A percentile compares a stretch with the other conserved stretches of the same genome.
phyloP scores from a whole-genome alignment of 768 basidiomycete genomes.

The Lactarius sanguifluus region DNA sequence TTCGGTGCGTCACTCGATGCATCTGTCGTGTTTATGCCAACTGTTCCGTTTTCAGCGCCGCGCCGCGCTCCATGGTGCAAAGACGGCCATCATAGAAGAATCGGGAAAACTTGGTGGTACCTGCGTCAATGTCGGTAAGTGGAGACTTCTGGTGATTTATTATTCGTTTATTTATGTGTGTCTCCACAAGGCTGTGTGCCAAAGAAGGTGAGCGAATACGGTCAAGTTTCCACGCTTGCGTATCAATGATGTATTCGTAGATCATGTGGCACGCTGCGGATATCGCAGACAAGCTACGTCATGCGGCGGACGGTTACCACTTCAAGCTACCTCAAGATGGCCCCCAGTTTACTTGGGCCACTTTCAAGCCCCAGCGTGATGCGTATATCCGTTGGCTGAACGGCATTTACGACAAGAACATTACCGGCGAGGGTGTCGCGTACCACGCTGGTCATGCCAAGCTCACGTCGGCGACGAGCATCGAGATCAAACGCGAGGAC shows the following conservation, averaged over 20 bases:
- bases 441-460: constrained; percentile 77
- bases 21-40: neutral
- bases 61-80: constrained; percentile 89
- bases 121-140: constrained; percentile 95
- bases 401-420: constrained; percentile 88
- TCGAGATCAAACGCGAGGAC: constrained; percentile 72
- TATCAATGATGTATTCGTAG: constrained; percentile 39
- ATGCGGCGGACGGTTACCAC: constrained; percentile 72
- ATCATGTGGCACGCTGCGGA: constrained; percentile 99
- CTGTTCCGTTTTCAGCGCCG: constrained; percentile 59
- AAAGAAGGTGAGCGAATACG: constrained; percentile 67
- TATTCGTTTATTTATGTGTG: constrained; percentile 9
- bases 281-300: constrained; percentile 77
- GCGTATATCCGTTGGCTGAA: constrained; percentile 91
- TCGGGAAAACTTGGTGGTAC: constrained; percentile 83
- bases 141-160: neutral
- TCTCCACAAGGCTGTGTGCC: constrained; percentile 79
- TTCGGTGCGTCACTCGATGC: constrained; percentile 56
- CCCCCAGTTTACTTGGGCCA: constrained; percentile 81
- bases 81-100: constrained; percentile 86
- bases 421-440: constrained; percentile 84
- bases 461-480: constrained; percentile 63
- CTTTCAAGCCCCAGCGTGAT: constrained; percentile 93
- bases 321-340: constrained; percentile 45
- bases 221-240: neutral